A percentile compares a stretch with the other conserved stretches of the same genome.
phyloP scores from a whole-genome alignment of 164 flowering plant genomes.

The Dillenia turbinata region DNA sequence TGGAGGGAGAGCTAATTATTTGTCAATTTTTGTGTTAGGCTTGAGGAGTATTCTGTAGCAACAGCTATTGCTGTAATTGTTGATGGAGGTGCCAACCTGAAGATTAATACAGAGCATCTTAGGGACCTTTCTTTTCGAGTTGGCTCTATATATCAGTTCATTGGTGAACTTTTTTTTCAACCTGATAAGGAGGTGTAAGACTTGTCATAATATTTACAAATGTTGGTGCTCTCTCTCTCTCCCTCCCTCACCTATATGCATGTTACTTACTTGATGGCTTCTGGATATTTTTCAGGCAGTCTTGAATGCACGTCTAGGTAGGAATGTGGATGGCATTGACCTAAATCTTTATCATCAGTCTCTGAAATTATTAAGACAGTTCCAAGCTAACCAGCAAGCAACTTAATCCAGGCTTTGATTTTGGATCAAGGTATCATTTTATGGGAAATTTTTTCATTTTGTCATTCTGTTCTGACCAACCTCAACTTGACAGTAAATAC shows the following conservation, averaged over 20 bases:
- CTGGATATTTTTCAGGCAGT: conserved; percentile 40
- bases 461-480: no score
- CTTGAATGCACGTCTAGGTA: conserved; percentile 72
- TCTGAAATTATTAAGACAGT: conserved; percentile 53
- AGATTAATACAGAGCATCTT: conserved; percentile 61
- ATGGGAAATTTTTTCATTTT: no score
- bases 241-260: no score
- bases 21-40: conserved; percentile 27
- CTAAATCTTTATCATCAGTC: conserved; percentile 79
- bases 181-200: conserved; percentile 45
- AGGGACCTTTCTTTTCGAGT: conserved; percentile 54
- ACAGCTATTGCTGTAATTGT: conserved; percentile 50
- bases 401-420: conserved; percentile 13
- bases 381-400: conserved; percentile 44
- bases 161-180: conserved; percentile 70
- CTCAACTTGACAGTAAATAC: no score
- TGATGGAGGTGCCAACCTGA: conserved; percentile 55
- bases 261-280: not conserved
- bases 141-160: conserved; percentile 83
- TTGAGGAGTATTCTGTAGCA: conserved; percentile 54
- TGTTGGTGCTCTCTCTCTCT: no score
- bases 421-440: no score
- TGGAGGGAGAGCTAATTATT: not conserved
- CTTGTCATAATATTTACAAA: not conserved
- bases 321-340: conserved; percentile 87